Conservation (phyloP, 2,329 filamentous ascomycete species). For the Exophiala calicioides region DNA sequence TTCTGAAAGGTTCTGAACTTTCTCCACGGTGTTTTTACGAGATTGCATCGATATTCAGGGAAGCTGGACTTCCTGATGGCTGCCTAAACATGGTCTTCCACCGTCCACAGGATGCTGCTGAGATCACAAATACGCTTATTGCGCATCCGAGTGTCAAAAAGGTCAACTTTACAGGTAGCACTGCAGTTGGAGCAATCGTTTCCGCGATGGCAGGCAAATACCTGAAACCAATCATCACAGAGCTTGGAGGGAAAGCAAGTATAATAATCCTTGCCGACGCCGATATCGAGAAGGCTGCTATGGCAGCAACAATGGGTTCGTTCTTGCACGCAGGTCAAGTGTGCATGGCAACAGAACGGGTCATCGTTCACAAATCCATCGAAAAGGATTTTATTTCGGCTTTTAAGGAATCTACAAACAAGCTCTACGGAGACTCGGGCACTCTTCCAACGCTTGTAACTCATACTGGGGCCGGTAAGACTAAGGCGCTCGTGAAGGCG, state of each 20-base stretch:
- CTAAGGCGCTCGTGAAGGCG: constrained; percentile 53
- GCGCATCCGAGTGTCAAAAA: constrained; percentile 67
- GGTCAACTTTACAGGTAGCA: constrained; percentile 78
- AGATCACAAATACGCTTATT: constrained; percentile 68
- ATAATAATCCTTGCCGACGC: constrained; percentile 80
- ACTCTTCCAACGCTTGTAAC: constrained; percentile 43
- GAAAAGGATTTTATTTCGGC: constrained; percentile 49
- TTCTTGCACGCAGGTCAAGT: constrained; percentile 62
- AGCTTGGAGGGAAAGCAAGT: constrained; percentile 79
- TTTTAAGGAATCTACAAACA: constrained; percentile 12
- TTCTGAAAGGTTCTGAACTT: constrained; percentile 71
- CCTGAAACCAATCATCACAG: constrained; percentile 76
- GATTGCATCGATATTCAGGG: constrained; percentile 64
- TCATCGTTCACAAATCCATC: constrained; percentile 63
- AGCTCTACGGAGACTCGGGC: neutral
- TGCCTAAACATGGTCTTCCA: constrained; percentile 71
- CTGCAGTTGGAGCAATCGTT: constrained; percentile 70
- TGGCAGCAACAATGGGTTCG: constrained; percentile 15
- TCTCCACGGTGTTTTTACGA: constrained; percentile 64
- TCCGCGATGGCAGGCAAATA: constrained; percentile 67
- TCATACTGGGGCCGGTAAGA: constrained; percentile 52
- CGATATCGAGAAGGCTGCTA: constrained; percentile 69
- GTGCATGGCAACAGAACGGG: constrained; percentile 81
- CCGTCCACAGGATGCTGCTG: constrained; percentile 60
- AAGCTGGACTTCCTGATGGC: constrained; percentile 74